Conservation (phyloP, 73 alveolate species). For the Paramecium primaurelia region DNA sequence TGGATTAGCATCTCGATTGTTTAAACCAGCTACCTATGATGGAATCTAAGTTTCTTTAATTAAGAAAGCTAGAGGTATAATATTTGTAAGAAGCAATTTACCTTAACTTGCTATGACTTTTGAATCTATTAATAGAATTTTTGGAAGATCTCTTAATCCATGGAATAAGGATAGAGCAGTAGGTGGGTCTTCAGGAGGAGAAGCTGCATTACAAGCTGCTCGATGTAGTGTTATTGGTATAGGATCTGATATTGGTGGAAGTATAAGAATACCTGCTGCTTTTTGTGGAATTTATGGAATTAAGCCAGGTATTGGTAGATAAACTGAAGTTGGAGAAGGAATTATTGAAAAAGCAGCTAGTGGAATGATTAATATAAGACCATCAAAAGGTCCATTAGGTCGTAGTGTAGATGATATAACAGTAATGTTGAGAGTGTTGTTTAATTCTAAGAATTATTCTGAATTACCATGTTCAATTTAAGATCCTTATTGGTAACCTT, state of each 20-base stretch:
- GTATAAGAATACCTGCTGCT: conserved; percentile 74
- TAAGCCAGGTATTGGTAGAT: conserved; percentile 69
- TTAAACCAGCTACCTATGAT: conserved; percentile 44
- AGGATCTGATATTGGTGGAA: conserved; percentile 83
- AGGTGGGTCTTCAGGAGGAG: conserved; percentile 91
- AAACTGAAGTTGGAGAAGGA: conserved; percentile 55
- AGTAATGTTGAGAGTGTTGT: conserved; percentile 4
- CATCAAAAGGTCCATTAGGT: conserved; percentile 68
- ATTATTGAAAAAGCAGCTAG: neutral
- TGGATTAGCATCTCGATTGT: conserved; percentile 50
- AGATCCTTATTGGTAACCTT: neutral
- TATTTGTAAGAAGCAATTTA: conserved; percentile 63
- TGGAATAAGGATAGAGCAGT: conserved; percentile 67
- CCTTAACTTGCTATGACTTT: conserved; percentile 63
- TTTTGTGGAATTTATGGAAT: conserved; percentile 74
- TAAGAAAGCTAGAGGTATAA: conserved; percentile 71
- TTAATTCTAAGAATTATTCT: neutral
- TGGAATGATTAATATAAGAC: conserved; percentile 9
- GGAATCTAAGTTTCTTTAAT: conserved; percentile 61
- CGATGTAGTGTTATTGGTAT: conserved; percentile 71
- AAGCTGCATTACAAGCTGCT: conserved; percentile 73
- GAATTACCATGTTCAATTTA: neutral
- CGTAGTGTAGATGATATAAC: conserved; percentile 66
- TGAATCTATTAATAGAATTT: conserved; percentile 63
- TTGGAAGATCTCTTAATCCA: conserved; percentile 74